These are phyloP conservation scores for Pseudocercospora ulei DNA, from an alignment of 2,329 filamentous ascomycete species.

Conservation along the genomic window DNA sequence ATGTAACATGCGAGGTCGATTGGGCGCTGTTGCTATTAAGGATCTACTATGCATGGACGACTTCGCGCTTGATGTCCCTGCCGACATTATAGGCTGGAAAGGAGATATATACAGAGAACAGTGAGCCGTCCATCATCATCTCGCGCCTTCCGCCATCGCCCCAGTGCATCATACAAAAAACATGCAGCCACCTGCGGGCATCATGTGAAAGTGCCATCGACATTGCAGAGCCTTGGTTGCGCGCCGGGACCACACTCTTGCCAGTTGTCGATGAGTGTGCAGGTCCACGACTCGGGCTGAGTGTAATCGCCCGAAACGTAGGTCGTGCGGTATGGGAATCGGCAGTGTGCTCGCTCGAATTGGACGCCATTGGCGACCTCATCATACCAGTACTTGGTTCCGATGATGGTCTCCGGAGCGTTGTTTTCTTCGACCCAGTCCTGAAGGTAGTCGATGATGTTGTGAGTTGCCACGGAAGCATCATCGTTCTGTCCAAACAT, in stretches of 20 bases:
- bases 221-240: conserved; percentile 22
- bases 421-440: conserved; percentile 33
- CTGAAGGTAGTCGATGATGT: conserved; percentile 43
- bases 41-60: too few species aligned
- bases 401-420: conserved; percentile 33
- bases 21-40: too few species aligned
- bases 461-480: conserved; percentile 33
- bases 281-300: conserved; percentile 34
- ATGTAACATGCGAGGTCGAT: too few species aligned
- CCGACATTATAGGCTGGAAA: too few species aligned
- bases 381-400: conserved; percentile 42
- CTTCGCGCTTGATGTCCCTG: too few species aligned
- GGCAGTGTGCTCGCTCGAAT: conserved; percentile 43
- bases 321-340: conserved; percentile 31
- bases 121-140: too few species aligned
- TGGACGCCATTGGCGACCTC: conserved; percentile 36
- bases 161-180: too few species aligned
- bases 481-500: conserved; percentile 36
- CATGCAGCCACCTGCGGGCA: too few species aligned
- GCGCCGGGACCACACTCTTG: conserved; percentile 24
- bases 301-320: conserved; percentile 36
- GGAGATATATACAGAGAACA: too few species aligned
- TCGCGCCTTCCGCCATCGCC: too few species aligned
- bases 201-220: conserved; percentile 24
- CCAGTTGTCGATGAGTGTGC: conserved; percentile 30